Evolutionary conservation across 495 filamentous ascomycete genomes (phyloP).

Genomic region (Rhypophila decipiens): DNA sequence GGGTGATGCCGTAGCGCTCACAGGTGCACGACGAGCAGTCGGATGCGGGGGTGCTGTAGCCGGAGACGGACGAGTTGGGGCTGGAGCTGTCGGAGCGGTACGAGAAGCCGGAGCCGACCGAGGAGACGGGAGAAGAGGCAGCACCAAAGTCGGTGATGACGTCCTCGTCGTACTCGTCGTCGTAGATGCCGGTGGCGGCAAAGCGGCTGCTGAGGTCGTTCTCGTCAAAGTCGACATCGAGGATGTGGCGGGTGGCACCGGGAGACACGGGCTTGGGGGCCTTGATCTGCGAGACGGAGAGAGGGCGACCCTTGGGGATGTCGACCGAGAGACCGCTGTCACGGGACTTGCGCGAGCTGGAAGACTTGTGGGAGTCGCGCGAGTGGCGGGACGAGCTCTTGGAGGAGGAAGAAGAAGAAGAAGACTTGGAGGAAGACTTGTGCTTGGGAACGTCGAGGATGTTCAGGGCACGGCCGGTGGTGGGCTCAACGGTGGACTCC

Average conservation of each 20-base stretch:
- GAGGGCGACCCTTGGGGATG: conserved; percentile 77
- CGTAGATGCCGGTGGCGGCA: conserved; percentile 61
- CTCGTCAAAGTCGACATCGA: conserved; percentile 66
- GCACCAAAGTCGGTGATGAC: conserved; percentile 49
- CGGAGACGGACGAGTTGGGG: conserved; percentile 66
- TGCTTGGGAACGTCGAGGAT: conserved; percentile 55
- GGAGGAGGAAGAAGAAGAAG: conserved; percentile 32
- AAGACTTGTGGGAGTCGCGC: conserved; percentile 24
- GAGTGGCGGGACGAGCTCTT: conserved; percentile 26
- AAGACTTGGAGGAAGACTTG: conserved; percentile 39
- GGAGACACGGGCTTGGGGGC: conserved; percentile 86
- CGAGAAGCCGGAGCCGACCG: conserved; percentile 65
- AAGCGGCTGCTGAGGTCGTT: conserved; percentile 69
- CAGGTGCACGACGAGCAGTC: conserved; percentile 64
- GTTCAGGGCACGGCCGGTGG: conserved; percentile 90
- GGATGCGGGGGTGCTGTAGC: conserved; percentile 54
- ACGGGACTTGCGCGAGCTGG: conserved; percentile 13
- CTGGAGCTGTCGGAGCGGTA: conserved; percentile 71
- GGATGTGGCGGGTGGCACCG: conserved; percentile 75
- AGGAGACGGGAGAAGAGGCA: conserved; percentile 54
- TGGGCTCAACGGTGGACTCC: conserved; percentile 87
- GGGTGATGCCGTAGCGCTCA: conserved; percentile 93
- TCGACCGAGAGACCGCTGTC: conserved; percentile 37
- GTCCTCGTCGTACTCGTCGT: conserved; percentile 63
- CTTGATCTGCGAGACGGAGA: conserved; percentile 83